Evolutionary conservation across 2,329 filamentous ascomycete genomes (phyloP).

Genomic region (Colletotrichum noveboracense): DNA sequence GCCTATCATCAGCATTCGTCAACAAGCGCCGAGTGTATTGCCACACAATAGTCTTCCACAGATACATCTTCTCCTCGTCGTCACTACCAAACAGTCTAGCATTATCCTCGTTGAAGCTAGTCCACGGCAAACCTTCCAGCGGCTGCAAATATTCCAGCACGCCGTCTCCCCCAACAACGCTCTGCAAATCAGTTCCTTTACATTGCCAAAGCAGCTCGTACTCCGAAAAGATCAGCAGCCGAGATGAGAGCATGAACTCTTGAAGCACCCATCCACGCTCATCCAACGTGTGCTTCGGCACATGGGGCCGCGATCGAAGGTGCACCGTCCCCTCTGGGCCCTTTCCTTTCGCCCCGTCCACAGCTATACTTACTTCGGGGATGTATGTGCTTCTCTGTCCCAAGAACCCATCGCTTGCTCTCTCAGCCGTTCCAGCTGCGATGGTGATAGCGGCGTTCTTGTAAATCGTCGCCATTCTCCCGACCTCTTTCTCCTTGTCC

Average conservation of each 20-base stretch:
- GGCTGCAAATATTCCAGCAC: conserved; percentile 11
- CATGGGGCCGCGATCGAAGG: background rate
- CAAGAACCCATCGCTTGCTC: background rate
- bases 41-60: conserved; percentile 4
- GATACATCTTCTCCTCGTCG: background rate
- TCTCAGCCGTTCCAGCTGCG: background rate
- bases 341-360: background rate
- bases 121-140: background rate
- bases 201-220: conserved; percentile 25
- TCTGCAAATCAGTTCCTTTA: background rate
- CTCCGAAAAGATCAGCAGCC: conserved; percentile 23
- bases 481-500: conserved; percentile 16
- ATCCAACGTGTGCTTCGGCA: conserved; percentile 3
- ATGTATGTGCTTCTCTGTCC: background rate
- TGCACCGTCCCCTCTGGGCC: background rate
- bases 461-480: conserved; percentile 17
- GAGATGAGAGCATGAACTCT: conserved; percentile 23
- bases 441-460: conserved; percentile 11
- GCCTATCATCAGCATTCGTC: background rate
- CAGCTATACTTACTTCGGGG: background rate
- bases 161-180: background rate
- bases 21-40: conserved; percentile 1
- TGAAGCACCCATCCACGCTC: conserved; percentile 23
- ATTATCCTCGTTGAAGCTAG: background rate
- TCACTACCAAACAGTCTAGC: background rate